These are phyloP conservation scores for Penicillium ucsense DNA, from an alignment of 495 filamentous ascomycete species.

Conservation along the genomic window DNA sequence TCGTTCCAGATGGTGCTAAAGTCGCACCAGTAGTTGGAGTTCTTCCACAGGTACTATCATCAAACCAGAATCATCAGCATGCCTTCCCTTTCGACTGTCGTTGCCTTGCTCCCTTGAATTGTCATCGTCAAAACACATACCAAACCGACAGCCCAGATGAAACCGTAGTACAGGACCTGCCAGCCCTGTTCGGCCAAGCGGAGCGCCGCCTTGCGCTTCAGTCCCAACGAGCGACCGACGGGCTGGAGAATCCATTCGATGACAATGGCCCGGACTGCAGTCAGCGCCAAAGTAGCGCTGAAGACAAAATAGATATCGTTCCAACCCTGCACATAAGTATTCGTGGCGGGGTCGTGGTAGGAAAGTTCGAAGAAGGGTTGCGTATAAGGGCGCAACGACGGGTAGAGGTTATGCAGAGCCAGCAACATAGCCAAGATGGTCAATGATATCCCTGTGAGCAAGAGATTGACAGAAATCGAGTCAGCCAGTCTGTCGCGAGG, in stretches of 20 bases:
- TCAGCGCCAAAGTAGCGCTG: slow-evolving; percentile 76
- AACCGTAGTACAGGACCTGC: slow-evolving; percentile 67
- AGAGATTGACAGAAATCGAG: slow-evolving; percentile 1
- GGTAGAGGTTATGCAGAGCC: slow-evolving; percentile 70
- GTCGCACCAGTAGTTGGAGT: slow-evolving; percentile 71
- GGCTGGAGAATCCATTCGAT: slow-evolving; percentile 84
- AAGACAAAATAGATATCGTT: slow-evolving; percentile 72
- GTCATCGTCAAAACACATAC: slow-evolving; percentile 42
- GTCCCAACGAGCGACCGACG: slow-evolving; percentile 55
- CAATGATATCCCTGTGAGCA: slow-evolving; percentile 56
- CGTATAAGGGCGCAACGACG: slow-evolving; percentile 65
- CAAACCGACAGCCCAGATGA: slow-evolving; percentile 76
- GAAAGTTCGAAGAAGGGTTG: slow-evolving; percentile 78
- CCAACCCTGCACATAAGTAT: slow-evolving; percentile 61
- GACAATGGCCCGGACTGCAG: slow-evolving; percentile 68
- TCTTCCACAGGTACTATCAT: slow-evolving; percentile 65
- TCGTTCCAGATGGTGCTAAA: slow-evolving; percentile 68
- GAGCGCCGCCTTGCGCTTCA: slow-evolving; percentile 62
- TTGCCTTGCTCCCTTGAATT: neutral
- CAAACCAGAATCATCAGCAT: neutral
- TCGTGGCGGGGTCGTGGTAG: slow-evolving; percentile 60
- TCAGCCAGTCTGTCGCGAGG: slow-evolving; percentile 11
- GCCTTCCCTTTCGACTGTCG: no score
- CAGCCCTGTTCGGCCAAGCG: slow-evolving; percentile 92
- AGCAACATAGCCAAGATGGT: slow-evolving; percentile 68